Percentiles rank a stretch among this genome's conserved stretches.
Evolutionary conservation across 768 basidiomycete species (phyloP).

Genomic region (Tricholoma sp.): DNA sequence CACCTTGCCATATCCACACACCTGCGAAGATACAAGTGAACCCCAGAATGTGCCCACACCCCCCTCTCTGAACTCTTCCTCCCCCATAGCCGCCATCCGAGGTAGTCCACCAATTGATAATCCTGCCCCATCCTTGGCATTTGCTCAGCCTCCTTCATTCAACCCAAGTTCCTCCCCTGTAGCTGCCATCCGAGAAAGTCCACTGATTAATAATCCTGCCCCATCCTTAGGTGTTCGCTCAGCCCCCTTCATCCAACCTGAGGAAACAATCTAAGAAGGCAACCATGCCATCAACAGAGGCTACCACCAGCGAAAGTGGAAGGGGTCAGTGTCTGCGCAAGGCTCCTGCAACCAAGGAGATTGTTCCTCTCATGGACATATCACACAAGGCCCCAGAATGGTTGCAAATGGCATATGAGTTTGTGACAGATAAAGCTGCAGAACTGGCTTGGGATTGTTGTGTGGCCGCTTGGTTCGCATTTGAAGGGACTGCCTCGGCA

Average conservation of each 20-base stretch:
- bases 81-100: neutral
- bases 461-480: neutral
- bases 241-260: no score
- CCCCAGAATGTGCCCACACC: neutral
- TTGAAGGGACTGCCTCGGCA: neutral
- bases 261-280: neutral
- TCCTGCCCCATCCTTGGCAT: no score
- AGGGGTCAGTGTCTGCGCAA: neutral
- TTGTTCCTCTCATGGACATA: neutral
- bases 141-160: no score
- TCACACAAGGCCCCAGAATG: neutral
- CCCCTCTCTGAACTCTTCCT: no score
- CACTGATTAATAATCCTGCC: no score
- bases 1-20: neutral
- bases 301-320: neutral
- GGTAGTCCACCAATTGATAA: neutral
- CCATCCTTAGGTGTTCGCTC: no score
- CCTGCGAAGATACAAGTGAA: neutral
- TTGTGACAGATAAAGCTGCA: neutral
- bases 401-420: neutral
- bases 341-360: neutral
- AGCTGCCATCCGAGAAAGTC: no score
- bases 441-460: neutral
- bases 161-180: no score
- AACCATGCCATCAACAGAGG: neutral